A percentile compares a stretch with the other conserved stretches of the same genome.
phyloP scores from a whole-genome alignment of 2,329 filamentous ascomycete genomes.

The Sclerotinia minor region DNA sequence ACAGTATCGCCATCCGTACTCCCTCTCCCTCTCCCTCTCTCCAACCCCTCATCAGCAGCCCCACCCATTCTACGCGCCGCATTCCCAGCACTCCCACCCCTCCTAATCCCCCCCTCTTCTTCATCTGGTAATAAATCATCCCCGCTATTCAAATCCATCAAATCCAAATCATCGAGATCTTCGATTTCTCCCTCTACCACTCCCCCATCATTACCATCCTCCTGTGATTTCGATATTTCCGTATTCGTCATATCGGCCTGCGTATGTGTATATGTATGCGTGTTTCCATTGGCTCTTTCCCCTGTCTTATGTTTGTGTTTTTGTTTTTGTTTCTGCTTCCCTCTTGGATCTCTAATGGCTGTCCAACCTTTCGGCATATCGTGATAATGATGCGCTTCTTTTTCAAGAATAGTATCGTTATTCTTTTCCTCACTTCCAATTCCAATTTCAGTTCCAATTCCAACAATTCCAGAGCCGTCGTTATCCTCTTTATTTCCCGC shows the following conservation, averaged over 20 bases:
- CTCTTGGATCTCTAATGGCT: neutral
- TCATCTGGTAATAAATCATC: slow-evolving; percentile 38
- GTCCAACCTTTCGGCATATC: slow-evolving; percentile 22
- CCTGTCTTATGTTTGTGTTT: neutral
- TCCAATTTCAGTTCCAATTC: neutral
- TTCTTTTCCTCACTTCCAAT: neutral
- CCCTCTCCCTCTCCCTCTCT: neutral
- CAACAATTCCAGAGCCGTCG: no score
- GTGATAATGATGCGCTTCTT: slow-evolving; percentile 7
- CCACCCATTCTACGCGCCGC: slow-evolving; percentile 6
- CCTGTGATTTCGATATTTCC: slow-evolving; percentile 29
- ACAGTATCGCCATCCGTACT: neutral
- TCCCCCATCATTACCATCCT: slow-evolving; percentile 25
- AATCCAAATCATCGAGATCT: slow-evolving; percentile 30
- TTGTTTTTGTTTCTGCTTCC: neutral
- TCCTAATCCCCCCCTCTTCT: slow-evolving; percentile 25
- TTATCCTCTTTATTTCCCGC: neutral
- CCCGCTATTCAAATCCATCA: slow-evolving; percentile 38
- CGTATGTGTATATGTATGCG: slow-evolving; percentile 18
- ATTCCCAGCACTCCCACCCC: slow-evolving; percentile 14
- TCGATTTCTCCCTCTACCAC: slow-evolving; percentile 25
- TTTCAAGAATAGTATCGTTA: slow-evolving; percentile 2
- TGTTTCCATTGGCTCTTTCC: neutral
- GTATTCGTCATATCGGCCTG: slow-evolving; percentile 26
- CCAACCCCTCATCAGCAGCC: slow-evolving; percentile 7